phyloP scores from a whole-genome alignment of 2,329 filamentous ascomycete genomes.

The Cyanodermella asteris region DNA sequence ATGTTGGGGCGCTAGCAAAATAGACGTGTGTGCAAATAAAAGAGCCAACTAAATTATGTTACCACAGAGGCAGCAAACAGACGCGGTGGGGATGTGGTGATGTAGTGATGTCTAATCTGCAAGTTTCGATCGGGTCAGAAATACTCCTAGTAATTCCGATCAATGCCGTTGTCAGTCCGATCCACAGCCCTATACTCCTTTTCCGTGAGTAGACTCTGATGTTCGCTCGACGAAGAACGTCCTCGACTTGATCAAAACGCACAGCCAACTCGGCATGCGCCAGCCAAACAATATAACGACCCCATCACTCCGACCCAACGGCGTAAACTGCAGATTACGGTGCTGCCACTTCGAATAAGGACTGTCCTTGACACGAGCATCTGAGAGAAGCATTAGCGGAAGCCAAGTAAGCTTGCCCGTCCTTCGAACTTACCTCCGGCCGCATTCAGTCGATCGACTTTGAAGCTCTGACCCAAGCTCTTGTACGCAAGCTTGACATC shows the following conservation, averaged over 20 bases:
- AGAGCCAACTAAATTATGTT: too few species aligned
- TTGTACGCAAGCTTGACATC: slow-evolving; percentile 19
- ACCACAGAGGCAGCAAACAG: too few species aligned
- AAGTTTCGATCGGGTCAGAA: too few species aligned
- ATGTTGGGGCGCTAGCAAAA: too few species aligned
- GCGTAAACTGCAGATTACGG: slow-evolving; percentile 5
- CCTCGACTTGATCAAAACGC: slow-evolving; percentile 6
- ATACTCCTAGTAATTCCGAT: too few species aligned
- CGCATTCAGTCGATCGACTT: slow-evolving; percentile 15
- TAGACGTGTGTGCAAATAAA: too few species aligned
- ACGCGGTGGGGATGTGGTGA: too few species aligned
- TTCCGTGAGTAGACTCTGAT: too few species aligned
- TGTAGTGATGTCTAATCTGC: too few species aligned
- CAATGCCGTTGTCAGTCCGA: too few species aligned
- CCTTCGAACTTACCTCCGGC: slow-evolving; percentile 1
- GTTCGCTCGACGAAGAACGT: too few species aligned
- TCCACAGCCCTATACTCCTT: too few species aligned
- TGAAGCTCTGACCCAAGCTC: slow-evolving; percentile 22
- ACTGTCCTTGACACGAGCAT: neutral
- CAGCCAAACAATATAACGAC: slow-evolving; percentile 7
- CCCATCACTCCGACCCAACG: slow-evolving; percentile 6
- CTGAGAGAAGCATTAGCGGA: neutral
- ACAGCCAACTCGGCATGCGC: slow-evolving; percentile 7
- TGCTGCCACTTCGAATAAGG: neutral
- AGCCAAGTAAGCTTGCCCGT: slow-evolving; percentile 6